Conservation (phyloP, 805 yeast genomes). For the Schwanniomyces pseudopolymorphus region DNA sequence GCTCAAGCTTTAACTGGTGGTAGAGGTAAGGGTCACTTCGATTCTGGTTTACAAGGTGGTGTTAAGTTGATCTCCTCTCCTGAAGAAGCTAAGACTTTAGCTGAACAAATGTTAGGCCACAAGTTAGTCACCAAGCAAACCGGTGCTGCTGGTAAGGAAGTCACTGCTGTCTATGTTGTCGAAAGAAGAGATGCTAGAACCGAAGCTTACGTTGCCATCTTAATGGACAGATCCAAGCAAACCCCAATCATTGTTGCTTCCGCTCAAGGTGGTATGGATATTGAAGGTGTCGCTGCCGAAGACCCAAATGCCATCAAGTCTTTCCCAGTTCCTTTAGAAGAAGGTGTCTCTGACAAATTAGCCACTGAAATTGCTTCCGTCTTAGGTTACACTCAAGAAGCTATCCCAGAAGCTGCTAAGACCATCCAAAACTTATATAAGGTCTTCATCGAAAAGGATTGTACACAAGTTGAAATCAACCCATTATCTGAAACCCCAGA, state of each 20-base stretch:
- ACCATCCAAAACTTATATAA: conserved; percentile 83
- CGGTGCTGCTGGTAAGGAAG: conserved; percentile 95
- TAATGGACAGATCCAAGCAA: conserved; percentile 91
- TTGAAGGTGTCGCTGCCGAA: conserved; percentile 94
- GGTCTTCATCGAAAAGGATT: conserved; percentile 87
- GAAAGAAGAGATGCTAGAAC: conserved; percentile 92
- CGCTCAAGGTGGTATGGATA: conserved; percentile 99
- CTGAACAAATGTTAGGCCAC: conserved; percentile 87
- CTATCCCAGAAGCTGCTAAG: conserved; percentile 83
- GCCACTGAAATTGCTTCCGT: conserved; percentile 76
- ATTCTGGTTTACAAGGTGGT: conserved; percentile 94
- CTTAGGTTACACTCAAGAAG: conserved; percentile 77
- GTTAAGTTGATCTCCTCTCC: conserved; percentile 85
- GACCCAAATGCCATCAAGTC: conserved; percentile 91
- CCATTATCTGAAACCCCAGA: conserved; percentile 93
- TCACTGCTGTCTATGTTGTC: conserved; percentile 92
- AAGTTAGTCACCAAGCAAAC: conserved; percentile 97
- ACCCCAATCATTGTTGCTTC: conserved; percentile 93
- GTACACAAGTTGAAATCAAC: conserved; percentile 98
- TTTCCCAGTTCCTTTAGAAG: conserved; percentile 71
- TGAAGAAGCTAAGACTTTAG: conserved; percentile 81
- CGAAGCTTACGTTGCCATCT: conserved; percentile 93
- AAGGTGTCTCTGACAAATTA: conserved; percentile 75
- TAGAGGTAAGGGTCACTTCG: conserved; percentile 98
- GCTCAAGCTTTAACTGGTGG: conserved; percentile 99